Evolutionary conservation across 331 rosid species (phyloP).

Genomic region (Saraca asoca): DNA sequence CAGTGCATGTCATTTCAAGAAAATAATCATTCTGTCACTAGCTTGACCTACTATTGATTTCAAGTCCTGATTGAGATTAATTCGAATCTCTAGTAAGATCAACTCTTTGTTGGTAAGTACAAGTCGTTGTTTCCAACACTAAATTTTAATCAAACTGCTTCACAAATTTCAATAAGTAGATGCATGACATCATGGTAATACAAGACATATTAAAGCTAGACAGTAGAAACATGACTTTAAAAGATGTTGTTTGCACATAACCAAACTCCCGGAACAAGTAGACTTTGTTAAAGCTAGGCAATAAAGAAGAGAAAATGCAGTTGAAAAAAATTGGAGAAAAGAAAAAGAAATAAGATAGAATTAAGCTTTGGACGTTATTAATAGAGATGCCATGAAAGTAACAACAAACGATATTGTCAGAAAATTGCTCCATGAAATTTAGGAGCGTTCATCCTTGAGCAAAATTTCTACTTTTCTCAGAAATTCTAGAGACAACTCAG

Average conservation of each 20-base stretch:
- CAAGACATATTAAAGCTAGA: not conserved
- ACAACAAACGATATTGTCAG: no score
- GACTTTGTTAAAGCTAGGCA: conserved; percentile 13
- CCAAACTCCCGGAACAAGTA: conserved; percentile 75
- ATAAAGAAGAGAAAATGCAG: conserved; percentile 22
- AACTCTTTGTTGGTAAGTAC: conserved; percentile 92
- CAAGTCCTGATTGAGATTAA: conserved; percentile 88
- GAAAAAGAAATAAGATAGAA: no score
- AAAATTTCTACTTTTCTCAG: no score
- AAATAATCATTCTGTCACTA: no score
- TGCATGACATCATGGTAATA: not conserved
- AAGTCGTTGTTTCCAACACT: conserved; percentile 65
- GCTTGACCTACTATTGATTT: conserved; percentile 63
- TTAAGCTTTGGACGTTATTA: no score
- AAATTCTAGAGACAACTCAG: no score
- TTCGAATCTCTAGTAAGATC: conserved; percentile 79
- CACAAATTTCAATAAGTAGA: conserved; percentile 23
- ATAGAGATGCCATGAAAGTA: no score
- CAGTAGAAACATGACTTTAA: conserved; percentile 82
- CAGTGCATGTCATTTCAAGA: no score
- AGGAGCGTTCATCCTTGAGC: no score
- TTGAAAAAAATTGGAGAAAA: no score
- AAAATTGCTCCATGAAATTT: no score
- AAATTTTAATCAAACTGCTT: no score
- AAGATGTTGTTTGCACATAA: conserved; percentile 85